phyloP scores from a whole-genome alignment of 2,329 filamentous ascomycete species.

The Aschersonia sp. region DNA sequence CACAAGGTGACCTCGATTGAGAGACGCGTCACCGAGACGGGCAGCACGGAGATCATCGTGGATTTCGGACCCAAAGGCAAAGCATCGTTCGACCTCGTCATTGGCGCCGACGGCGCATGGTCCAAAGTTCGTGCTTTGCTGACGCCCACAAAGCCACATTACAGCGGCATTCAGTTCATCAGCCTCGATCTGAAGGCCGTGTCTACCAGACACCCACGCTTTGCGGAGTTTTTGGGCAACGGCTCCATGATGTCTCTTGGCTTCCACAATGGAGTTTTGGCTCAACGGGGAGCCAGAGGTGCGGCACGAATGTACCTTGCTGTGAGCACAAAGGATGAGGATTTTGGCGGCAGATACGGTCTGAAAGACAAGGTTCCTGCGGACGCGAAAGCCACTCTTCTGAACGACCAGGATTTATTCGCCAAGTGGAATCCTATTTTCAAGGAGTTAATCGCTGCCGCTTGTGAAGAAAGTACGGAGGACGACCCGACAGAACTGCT shows the following conservation, averaged over 20 bases:
- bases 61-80: slow-evolving; percentile 10
- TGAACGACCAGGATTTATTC: slow-evolving; percentile 10
- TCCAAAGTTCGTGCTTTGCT: slow-evolving; percentile 20
- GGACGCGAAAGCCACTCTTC: slow-evolving; percentile 7
- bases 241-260: slow-evolving; percentile 15
- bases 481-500: slow-evolving; percentile 7
- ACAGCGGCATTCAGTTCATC: slow-evolving; percentile 22
- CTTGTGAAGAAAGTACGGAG: slow-evolving; percentile 11
- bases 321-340: slow-evolving; percentile 7
- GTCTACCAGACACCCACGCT: slow-evolving; percentile 12
- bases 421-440: slow-evolving; percentile 12
- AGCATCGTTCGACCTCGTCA: slow-evolving; percentile 5
- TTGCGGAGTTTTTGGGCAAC: slow-evolving; percentile 22
- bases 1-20: slow-evolving; percentile 14
- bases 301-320: slow-evolving; percentile 11
- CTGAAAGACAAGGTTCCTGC: slow-evolving; percentile 5
- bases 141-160: slow-evolving; percentile 19
- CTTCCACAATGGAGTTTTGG: slow-evolving; percentile 21
- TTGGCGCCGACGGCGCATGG: slow-evolving; percentile 8
- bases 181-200: slow-evolving; percentile 13
- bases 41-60: slow-evolving; percentile 6
- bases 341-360: neutral
- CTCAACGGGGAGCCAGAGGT: slow-evolving; percentile 13
- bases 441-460: slow-evolving; percentile 13
- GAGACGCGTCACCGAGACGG: slow-evolving; percentile 2